Evolutionary conservation across 1,139 yeast species (phyloP).

Genomic region (Scheffersomyces segobiensis): DNA sequence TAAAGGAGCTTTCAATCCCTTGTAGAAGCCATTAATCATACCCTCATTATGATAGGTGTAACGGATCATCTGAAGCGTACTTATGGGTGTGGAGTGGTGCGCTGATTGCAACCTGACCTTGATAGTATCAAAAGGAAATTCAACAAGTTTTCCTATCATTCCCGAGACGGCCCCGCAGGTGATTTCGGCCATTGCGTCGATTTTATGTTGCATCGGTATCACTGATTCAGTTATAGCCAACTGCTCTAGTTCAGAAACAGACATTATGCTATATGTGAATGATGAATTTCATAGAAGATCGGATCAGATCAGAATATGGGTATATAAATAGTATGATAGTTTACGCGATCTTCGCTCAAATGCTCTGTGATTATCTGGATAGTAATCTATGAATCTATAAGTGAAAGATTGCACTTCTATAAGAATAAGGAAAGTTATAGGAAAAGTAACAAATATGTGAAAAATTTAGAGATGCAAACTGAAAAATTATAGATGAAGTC

Average conservation of each 20-base stretch:
- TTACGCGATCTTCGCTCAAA: neutral
- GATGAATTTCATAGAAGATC: neutral
- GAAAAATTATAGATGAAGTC: neutral
- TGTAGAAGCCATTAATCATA: constrained; percentile 45
- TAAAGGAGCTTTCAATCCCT: constrained; percentile 78
- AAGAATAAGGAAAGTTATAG: neutral
- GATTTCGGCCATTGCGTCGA: constrained; percentile 37
- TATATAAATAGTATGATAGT: neutral
- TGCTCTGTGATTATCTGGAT: neutral
- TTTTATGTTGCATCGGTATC: neutral
- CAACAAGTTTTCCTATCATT: constrained; percentile 78
- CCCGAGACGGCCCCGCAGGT: constrained; percentile 65
- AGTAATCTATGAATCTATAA: neutral
- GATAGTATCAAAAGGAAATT: constrained; percentile 90
- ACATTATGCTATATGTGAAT: neutral
- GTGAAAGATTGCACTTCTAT: neutral
- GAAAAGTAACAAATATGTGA: no score
- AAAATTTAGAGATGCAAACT: neutral
- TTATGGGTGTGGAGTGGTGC: constrained; percentile 39
- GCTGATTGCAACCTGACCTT: constrained; percentile 83
- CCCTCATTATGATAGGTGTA: constrained; percentile 71
- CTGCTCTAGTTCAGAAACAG: neutral
- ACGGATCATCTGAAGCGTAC: constrained; percentile 61
- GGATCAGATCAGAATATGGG: neutral
- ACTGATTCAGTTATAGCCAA: neutral